A percentile compares a stretch with the other conserved stretches of the same genome.
Evolutionary conservation across 345 rosid genomes (phyloP).

Genomic region (Salix exigua): DNA sequence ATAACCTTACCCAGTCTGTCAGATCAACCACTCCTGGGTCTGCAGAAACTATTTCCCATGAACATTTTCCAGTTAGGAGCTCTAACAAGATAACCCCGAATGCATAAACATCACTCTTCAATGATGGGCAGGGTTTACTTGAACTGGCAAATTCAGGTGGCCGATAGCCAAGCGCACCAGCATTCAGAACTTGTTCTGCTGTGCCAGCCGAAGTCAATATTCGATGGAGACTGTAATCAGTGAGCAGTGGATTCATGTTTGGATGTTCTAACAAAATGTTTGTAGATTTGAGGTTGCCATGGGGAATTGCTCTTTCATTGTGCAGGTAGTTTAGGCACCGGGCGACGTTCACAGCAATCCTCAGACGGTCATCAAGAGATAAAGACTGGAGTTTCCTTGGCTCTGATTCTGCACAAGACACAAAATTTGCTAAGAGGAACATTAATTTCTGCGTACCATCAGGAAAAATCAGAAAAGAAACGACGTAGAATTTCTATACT

Average conservation of each 20-base stretch:
- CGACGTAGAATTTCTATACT: not conserved
- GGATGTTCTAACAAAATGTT: constrained; percentile 64
- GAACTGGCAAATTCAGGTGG: constrained; percentile 92
- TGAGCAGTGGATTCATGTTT: constrained; percentile 48
- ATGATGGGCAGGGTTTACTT: constrained; percentile 76
- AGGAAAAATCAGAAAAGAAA: not conserved
- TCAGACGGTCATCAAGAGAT: constrained; percentile 55
- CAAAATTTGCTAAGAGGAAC: not conserved
- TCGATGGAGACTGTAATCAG: constrained; percentile 86
- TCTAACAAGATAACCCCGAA: constrained; percentile 74
- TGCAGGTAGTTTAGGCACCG: constrained; percentile 78
- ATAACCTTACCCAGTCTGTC: constrained; percentile 71
- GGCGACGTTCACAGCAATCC: constrained; percentile 53
- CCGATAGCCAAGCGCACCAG: constrained; percentile 81
- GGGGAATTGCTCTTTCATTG: constrained; percentile 79
- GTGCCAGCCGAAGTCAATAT: constrained; percentile 74
- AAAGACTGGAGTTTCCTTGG: constrained; percentile 48
- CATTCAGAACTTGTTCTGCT: constrained; percentile 80
- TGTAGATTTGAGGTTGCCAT: constrained; percentile 86
- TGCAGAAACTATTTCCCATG: constrained; percentile 58
- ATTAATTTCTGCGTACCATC: not conserved
- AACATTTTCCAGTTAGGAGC: constrained; percentile 65
- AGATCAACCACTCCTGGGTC: constrained; percentile 64
- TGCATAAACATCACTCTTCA: constrained; percentile 83
- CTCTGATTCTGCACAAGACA: constrained; percentile 50